Conservation (phyloP, 306 rosid genomes). For the Urtica urens region DNA sequence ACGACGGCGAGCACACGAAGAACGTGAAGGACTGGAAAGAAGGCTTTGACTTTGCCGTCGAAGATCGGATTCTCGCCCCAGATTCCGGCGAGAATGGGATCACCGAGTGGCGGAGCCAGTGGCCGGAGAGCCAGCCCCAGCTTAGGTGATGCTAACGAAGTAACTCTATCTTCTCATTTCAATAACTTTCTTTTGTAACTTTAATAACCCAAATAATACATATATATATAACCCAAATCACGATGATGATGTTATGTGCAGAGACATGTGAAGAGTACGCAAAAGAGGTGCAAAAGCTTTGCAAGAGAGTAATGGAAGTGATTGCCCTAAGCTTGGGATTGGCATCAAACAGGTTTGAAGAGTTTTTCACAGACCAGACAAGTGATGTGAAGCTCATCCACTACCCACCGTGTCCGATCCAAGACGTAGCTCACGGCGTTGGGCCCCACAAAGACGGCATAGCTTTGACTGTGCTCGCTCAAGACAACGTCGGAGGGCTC, state of each 20-base stretch:
- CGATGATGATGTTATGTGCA: constrained; percentile 30
- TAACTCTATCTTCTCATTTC: too few relatives aligned
- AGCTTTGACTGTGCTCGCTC: constrained; percentile 41
- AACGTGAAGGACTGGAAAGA: constrained; percentile 79
- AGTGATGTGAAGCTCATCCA: constrained; percentile 30
- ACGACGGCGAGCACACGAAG: constrained; percentile 52
- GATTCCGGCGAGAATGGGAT: constrained; percentile 18
- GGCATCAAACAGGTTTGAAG: constrained; percentile 27
- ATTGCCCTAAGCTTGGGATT: constrained; percentile 50
- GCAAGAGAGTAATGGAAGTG: constrained; percentile 36
- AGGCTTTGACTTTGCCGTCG: constrained; percentile 35
- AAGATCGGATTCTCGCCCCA: constrained; percentile 31
- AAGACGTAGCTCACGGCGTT: constrained; percentile 45
- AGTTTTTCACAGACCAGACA: constrained; percentile 40
- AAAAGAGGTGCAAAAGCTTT: constrained; percentile 33
- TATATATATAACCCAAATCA: too few relatives aligned
- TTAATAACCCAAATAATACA: too few relatives aligned
- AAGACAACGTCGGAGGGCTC: constrained; percentile 58
- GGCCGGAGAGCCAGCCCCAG: constrained; percentile 39
- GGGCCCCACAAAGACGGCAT: constrained; percentile 54
- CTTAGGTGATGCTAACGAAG: constrained; percentile 44
- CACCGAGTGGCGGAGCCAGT: constrained; percentile 28
- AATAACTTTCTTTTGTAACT: too few relatives aligned
- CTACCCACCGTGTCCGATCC: constrained; percentile 56
- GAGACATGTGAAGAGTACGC: constrained; percentile 32